Evolutionary conservation across 495 filamentous ascomycete genomes (phyloP).

Genomic region (Parachaetomium inaequale): DNA sequence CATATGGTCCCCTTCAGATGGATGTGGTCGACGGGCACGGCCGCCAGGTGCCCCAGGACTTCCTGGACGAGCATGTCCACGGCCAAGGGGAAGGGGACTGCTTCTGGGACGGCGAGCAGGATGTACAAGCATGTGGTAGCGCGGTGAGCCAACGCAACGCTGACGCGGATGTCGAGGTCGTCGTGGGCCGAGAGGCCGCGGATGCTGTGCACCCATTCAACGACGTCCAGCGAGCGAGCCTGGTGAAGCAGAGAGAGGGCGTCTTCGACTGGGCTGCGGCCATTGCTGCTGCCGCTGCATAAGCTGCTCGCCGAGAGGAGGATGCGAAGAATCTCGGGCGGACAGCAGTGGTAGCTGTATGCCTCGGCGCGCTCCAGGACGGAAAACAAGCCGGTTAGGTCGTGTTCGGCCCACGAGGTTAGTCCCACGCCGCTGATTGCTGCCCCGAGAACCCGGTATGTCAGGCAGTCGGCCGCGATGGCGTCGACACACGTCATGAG

Average conservation of each 20-base stretch:
- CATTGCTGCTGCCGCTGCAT: constrained; percentile 22
- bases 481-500: constrained; percentile 38
- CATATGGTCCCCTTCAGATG: constrained; percentile 56
- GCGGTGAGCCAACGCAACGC: constrained; percentile 45
- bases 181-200: constrained; percentile 31
- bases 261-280: not conserved
- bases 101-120: constrained; percentile 30
- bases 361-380: constrained; percentile 42
- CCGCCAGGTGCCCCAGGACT: constrained; percentile 42
- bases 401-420: constrained; percentile 9
- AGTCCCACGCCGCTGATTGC: constrained; percentile 25
- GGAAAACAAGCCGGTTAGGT: constrained; percentile 30
- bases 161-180: constrained; percentile 38
- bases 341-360: constrained; percentile 47
- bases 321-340: constrained; percentile 37
- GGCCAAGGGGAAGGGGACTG: constrained; percentile 19
- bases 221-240: constrained; percentile 32
- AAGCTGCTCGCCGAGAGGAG: constrained; percentile 36
- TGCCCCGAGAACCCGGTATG: constrained; percentile 41
- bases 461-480: constrained; percentile 45
- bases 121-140: constrained; percentile 43
- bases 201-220: constrained; percentile 38
- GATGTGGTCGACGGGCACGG: constrained; percentile 42
- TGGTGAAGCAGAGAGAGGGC: constrained; percentile 31
- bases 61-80: constrained; percentile 35